Evolutionary conservation across 441 rosid species (phyloP), one percentile per base, ranked within the genome.

Genomic region (Bruguiera hainesii): DNA sequence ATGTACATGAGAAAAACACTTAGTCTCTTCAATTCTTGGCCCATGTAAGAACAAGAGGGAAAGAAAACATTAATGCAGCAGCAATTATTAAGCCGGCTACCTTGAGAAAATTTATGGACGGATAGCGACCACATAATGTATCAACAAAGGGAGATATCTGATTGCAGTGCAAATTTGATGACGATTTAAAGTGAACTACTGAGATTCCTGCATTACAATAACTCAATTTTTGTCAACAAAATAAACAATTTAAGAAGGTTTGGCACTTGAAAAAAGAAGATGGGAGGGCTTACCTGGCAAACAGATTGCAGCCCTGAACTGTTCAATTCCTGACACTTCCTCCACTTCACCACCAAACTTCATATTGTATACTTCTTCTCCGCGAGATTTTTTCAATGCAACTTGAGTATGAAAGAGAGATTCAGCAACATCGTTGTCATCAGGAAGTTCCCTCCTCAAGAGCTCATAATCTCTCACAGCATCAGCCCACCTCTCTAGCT

Each of bases 291-390:
- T 63, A 90, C 99, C 91, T 4, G 91, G 89, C 56, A 84, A 78
- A 63, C 95, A 87, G 71, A 88, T 70, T 60, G 94, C 93, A 58
- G 93, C 85, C 78, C 78, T 85, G 75, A 89, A 89, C 83, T 84
- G 96, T 67, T 89, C 96, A 53, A 88, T 81, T n/a, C 84, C 83
- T 18, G 74, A 64, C 52, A 86, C 78, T 74, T 86, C 82, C 75
- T 87, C 96, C 51, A 87, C 99, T 75, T 91, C 96, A 26, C 97
- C 97, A 30, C 98, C 97, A 73, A 89, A 91, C 81, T 89, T 87
- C 96, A 88, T 78, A 78, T 88, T 91, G 66, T 81, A 66, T 55
- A 89, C 97, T 68, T 91, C 98, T 78, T 88, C 98, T 60, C 98
- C 98, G 0, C 89, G 97, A 53, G 96, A 91, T 78, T 88, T 94